Evolutionary conservation across 2,329 filamentous ascomycete genomes (phyloP), one percentile per base, ranked within the genome.

Genomic region (Aspergillus hortae): DNA sequence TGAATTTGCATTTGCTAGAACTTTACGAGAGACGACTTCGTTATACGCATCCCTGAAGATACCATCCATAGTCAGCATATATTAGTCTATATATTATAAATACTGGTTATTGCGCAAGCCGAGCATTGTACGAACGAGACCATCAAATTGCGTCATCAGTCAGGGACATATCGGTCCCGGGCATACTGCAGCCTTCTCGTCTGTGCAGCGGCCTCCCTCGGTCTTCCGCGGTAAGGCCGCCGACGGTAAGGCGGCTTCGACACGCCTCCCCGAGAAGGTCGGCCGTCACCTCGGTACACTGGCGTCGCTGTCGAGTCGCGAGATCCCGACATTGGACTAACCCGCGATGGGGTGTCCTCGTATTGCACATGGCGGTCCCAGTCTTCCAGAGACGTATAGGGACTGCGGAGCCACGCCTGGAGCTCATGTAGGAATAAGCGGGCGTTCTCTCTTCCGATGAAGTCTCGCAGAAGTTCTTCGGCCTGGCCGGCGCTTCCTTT

Each of bases 351-450:
- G 17, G 42, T 48, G 40, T 68, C 66, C 11, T 68, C 61, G 64
- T 96, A 95, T 68, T 92, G 89, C 12, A 92, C 89, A 57, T 84
- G 77, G 15, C 80, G 75, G 73, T 96, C 92, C 90, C 91, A 97
- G 44, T 87, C 86, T 47, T 83, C 79, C 7, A 95, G 70, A 7
- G 80, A 84, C 2, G 70, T 77, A 63, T 84, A 92, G 0, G 92
- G 91, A 68, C 91, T 96, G 51, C 90, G 80, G 59, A 97, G 71
- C 84, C 89, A 97, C 10, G 84, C 82, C 55, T 86, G 81, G 54
- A 96, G 70, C 73, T 97, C 92, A 71, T 97, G 92, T 53, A 96
- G 71, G 59, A 97, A 90, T 36, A 95, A 69, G 15, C 79, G 77
- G 1, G 90, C 84, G 67, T 91, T 83, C 15, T 87, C 82, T 50